Percentiles rank a stretch among this genome's conserved stretches.
Evolutionary conservation across 139 green algal species (phyloP).

Genomic region (Chlamydomonas asymmetrica): DNA sequence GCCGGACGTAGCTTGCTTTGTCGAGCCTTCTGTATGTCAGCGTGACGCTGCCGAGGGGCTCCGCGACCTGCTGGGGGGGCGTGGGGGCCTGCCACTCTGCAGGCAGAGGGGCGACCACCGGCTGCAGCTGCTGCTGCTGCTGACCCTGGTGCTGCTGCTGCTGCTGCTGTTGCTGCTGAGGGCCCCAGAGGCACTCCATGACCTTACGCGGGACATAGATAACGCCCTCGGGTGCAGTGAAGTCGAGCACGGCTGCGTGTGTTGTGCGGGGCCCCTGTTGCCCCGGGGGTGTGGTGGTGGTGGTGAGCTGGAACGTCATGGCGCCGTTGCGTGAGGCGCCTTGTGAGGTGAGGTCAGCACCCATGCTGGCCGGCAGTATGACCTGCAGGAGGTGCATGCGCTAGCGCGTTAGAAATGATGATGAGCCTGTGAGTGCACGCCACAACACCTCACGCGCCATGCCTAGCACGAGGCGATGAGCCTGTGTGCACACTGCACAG

Average conservation of each 20-base stretch:
- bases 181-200: constrained; percentile 61
- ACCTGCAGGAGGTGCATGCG: constrained; percentile 47
- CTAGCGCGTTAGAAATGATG: not conserved
- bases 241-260: constrained; percentile 77
- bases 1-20: constrained; percentile 57
- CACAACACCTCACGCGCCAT: not conserved
- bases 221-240: constrained; percentile 71
- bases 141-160: too few relatives aligned
- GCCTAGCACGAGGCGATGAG: not conserved
- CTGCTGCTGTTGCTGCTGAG: too few relatives aligned
- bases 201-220: constrained; percentile 69
- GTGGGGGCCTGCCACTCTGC: too few relatives aligned
- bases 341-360: constrained; percentile 65
- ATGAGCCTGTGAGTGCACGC: not conserved
- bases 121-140: constrained; percentile 1
- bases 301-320: constrained; percentile 73
- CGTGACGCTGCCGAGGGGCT: constrained; percentile 19
- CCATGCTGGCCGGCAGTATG: constrained; percentile 67
- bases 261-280: constrained; percentile 17
- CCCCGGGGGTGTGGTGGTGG: not conserved
- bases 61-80: too few relatives aligned
- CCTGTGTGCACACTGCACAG: constrained; percentile 4
- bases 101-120: too few relatives aligned
- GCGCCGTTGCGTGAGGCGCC: constrained; percentile 73
- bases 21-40: constrained; percentile 56